A percentile compares a stretch with the other conserved stretches of the same genome.
These are phyloP conservation scores for Crithidia sp. DNA, from an alignment of 208 protist species.

Conservation along the genomic window DNA sequence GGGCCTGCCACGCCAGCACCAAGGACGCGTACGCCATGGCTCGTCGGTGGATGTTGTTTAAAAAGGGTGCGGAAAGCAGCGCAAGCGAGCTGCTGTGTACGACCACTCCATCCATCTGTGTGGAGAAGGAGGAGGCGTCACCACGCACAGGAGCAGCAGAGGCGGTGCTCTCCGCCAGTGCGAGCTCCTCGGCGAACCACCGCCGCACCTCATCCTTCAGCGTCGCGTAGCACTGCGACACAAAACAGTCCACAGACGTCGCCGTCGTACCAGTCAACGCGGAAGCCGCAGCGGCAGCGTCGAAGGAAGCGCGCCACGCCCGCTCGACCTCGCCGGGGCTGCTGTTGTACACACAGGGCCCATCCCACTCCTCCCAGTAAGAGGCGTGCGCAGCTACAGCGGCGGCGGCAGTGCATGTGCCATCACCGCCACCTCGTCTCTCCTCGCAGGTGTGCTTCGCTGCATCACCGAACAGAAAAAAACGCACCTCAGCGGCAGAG, in stretches of 20 bases:
- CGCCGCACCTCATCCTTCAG: constrained; percentile 20
- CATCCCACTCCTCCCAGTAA: constrained; percentile 31
- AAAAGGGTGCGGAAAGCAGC: background rate
- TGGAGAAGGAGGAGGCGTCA: constrained; percentile 1
- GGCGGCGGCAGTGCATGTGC: background rate
- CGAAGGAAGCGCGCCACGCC: constrained; percentile 23
- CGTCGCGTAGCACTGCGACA: constrained; percentile 17
- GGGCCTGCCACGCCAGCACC: constrained; percentile 67
- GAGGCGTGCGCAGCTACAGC: background rate
- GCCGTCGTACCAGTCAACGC: background rate
- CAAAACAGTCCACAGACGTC: constrained; percentile 7
- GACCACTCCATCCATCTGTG: no score
- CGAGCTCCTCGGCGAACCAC: constrained; percentile 31
- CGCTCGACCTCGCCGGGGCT: constrained; percentile 3
- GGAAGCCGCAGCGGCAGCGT: background rate
- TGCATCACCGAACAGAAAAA: background rate
- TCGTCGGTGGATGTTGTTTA: constrained; percentile 18
- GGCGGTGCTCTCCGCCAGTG: background rate
- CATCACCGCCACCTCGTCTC: background rate
- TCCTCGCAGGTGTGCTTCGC: background rate
- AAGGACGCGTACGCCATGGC: constrained; percentile 73
- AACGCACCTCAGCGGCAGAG: background rate
- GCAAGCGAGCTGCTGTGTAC: background rate
- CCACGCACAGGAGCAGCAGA: background rate
- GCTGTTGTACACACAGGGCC: constrained; percentile 34